phyloP scores from a whole-genome alignment of 2,329 filamentous ascomycete species.

The Calonectria fujianensis region DNA sequence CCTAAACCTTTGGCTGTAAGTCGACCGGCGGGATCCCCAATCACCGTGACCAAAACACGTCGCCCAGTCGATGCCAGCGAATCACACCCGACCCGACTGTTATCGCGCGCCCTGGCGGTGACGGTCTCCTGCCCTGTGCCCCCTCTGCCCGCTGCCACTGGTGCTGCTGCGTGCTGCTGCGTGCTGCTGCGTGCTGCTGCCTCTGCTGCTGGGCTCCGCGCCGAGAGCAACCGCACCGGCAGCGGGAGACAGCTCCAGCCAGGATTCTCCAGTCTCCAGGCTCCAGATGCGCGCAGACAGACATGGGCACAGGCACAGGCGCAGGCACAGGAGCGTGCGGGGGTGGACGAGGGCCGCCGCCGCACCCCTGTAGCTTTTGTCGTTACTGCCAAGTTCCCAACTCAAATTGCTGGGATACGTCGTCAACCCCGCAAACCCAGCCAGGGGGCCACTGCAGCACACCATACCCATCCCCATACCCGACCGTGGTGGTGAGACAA shows the following conservation, averaged over 20 bases:
- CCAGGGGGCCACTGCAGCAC: not conserved
- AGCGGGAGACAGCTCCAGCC: not conserved
- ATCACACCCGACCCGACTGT: constrained; percentile 1
- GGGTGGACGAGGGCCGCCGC: not conserved
- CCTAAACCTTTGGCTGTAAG: constrained; percentile 24
- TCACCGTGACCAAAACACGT: constrained; percentile 6
- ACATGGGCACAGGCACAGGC: not conserved
- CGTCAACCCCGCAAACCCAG: constrained; percentile 17
- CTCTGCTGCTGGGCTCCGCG: not conserved
- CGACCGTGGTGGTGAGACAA: constrained; percentile 10
- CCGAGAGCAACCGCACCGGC: not conserved
- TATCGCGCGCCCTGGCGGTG: constrained; percentile 26
- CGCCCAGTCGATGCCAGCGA: not conserved
- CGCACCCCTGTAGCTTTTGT: not conserved
- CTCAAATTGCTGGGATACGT: constrained; percentile 1
- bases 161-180: not conserved
- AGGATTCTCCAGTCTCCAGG: not conserved
- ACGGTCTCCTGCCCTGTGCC: constrained; percentile 5
- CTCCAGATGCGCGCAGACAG: not conserved
- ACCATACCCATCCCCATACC: not conserved
- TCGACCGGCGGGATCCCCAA: not conserved
- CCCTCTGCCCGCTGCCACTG: not conserved
- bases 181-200: not conserved
- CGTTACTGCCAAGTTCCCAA: constrained; percentile 10
- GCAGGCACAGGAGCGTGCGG: constrained; percentile 16